Base-by-base conservation (phyloP, 2,329 filamentous ascomycete genomes). In the Sclerotinia sclerotiorum region DNA sequence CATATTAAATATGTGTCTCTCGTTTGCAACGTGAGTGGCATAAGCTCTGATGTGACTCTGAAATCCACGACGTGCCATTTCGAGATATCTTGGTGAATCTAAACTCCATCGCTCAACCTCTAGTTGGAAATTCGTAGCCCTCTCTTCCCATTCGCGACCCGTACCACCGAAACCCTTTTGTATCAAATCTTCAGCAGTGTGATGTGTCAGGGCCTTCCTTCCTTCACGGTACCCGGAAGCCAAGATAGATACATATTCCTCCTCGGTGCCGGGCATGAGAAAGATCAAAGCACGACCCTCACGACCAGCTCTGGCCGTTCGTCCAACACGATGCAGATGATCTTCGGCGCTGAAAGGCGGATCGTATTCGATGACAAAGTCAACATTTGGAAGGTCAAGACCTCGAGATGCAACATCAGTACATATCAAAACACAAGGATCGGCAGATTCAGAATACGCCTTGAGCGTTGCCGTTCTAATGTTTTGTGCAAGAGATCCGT, bases 361-460 rank as follows among this genome's bases (percentile, higher is more conserved):
- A 77, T 99, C 95, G 77, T 97, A 98, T 79, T 99, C 95, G 68
- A 99, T 87, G 62, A 99, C 93, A 27, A 97, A 84, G 78, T 99
- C 95, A 64, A 99, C 92, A 63, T 95, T 94, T 0, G 94, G 94
- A 21, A 99, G 87, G 82, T 99, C 95, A 54, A 99, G 88, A 81
- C 95, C 95, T 77, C 95, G 92, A 27, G 95, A 95, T 17, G 95
- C 93, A 63, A 99, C 95, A 76, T 99, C 95, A 1, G 95, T 99
- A 74, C 94, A 97, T 72, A 99, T 87, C 21, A 99, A 85, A 4
- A 99, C 87, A 0, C 91, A 90, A 0, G 94, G 90, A 27, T 91
- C 87, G 39, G 85, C 87, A 77, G 88, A 90, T 54, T 84, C 85
- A 3, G 90, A 86, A 80, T 97, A 99, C 3, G 92, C 87, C 52